phyloP scores from a whole-genome alignment of 129 eudicot genomes.

The Tanacetum coccineum region DNA sequence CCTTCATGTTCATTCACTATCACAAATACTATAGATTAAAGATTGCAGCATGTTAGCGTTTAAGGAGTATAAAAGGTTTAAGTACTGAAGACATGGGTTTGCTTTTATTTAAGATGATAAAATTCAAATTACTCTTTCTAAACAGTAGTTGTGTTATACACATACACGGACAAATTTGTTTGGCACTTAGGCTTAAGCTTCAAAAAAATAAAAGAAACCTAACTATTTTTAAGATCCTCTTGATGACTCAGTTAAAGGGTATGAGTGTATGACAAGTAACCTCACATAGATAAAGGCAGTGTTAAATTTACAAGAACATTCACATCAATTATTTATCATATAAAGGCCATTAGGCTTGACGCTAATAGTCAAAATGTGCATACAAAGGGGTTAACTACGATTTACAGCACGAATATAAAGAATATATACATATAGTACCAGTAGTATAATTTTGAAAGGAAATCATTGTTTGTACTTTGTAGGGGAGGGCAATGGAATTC shows the following conservation, averaged over 20 bases:
- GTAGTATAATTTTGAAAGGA: too few relatives aligned
- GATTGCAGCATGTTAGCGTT: too few relatives aligned
- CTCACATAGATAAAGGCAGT: conserved; percentile 2
- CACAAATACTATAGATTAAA: too few relatives aligned
- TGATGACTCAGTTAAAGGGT: background rate
- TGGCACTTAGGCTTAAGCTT: background rate
- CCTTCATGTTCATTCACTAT: too few relatives aligned
- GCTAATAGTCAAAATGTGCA: conserved; percentile 2
- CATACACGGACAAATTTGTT: background rate
- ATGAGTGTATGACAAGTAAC: background rate
- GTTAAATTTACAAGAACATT: background rate
- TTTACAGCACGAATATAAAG: too few relatives aligned
- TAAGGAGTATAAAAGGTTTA: too few relatives aligned
- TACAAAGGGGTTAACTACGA: too few relatives aligned
- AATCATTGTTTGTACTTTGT: conserved; percentile 21
- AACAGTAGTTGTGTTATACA: background rate
- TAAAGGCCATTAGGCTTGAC: background rate
- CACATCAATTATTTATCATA: too few relatives aligned
- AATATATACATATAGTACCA: too few relatives aligned
- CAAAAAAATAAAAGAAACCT: background rate
- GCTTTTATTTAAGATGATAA: background rate
- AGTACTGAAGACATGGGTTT: too few relatives aligned
- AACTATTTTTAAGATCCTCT: background rate
- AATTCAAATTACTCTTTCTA: background rate
- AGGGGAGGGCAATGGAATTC: conserved; percentile 96